Evolutionary conservation across 768 basidiomycete genomes (phyloP).

Genomic region (Cubamyces sp.): DNA sequence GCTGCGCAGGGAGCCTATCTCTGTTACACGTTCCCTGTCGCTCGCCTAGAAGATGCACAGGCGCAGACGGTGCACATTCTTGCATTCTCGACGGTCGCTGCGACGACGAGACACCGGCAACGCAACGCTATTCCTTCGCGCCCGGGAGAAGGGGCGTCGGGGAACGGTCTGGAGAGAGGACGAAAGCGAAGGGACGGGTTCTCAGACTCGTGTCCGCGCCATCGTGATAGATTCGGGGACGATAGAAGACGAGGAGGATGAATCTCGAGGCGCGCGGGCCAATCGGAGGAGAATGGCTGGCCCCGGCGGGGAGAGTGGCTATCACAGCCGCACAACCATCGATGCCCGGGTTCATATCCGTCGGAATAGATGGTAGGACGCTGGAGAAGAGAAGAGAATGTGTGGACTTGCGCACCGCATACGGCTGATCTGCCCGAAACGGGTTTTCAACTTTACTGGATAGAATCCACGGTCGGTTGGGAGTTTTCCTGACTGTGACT

Average conservation of each 20-base stretch:
- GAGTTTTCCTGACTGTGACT: neutral
- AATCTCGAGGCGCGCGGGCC: constrained; percentile 9
- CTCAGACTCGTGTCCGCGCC: constrained; percentile 13
- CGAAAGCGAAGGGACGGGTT: constrained; percentile 1
- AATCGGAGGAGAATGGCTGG: constrained; percentile 21
- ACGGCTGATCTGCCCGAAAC: constrained; percentile 5
- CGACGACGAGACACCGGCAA: neutral
- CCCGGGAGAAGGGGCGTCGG: constrained; percentile 1
- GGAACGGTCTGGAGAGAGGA: constrained; percentile 6
- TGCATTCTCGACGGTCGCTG: neutral
- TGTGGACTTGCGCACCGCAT: neutral
- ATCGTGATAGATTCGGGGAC: constrained; percentile 18
- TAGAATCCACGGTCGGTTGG: neutral
- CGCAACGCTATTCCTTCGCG: neutral
- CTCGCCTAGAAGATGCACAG: no score
- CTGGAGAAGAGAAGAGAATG: constrained; percentile 19
- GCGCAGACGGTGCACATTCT: neutral
- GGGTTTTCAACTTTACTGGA: constrained; percentile 5
- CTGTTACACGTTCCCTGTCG: no score
- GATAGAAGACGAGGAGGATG: constrained; percentile 10
- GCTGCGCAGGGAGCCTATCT: no score
- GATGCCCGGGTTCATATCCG: constrained; percentile 25
- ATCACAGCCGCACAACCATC: constrained; percentile 24
- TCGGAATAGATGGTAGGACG: constrained; percentile 16
- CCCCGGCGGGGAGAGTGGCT: neutral